phyloP scores from a whole-genome alignment of 83 land plant genomes.

The Isoetes engelmannii region DNA sequence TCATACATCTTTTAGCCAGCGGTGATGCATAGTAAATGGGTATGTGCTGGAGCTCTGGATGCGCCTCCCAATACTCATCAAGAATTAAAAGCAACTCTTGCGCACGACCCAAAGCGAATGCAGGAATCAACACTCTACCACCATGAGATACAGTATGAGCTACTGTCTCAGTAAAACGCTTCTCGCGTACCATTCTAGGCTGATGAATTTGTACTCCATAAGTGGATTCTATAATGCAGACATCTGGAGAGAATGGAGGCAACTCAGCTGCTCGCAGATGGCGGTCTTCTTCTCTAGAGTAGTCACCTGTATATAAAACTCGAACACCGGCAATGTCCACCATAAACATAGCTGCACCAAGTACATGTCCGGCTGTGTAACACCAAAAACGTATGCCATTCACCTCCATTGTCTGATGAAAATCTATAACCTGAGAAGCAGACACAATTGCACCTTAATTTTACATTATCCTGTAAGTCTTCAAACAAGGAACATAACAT shows the following conservation, averaged over 20 bases:
- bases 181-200: slow-evolving; percentile 75
- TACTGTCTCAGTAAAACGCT: slow-evolving; percentile 84
- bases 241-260: slow-evolving; percentile 93
- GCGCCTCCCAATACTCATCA: slow-evolving; percentile 95
- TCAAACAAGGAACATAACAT: neutral
- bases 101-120: slow-evolving; percentile 96
- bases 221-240: slow-evolving; percentile 95
- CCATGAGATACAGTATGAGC: slow-evolving; percentile 81
- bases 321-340: slow-evolving; percentile 98
- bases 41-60: slow-evolving; percentile 87
- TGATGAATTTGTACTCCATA: slow-evolving; percentile 97
- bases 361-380: slow-evolving; percentile 97
- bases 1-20: slow-evolving; percentile 87
- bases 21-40: slow-evolving; percentile 98
- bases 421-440: slow-evolving; percentile 76
- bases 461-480: too few relatives aligned
- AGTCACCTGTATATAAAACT: slow-evolving; percentile 94
- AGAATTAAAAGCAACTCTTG: slow-evolving; percentile 91
- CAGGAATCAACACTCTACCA: slow-evolving; percentile 93
- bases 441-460: neutral
- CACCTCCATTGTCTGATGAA: slow-evolving; percentile 93
- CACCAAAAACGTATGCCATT: slow-evolving; percentile 99
- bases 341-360: slow-evolving; percentile 99
- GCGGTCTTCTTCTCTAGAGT: slow-evolving; percentile 94
- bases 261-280: slow-evolving; percentile 95